Base-by-base conservation (phyloP, 2,329 filamentous ascomycete species). In the Coniochaeta hoffmannii region DNA sequence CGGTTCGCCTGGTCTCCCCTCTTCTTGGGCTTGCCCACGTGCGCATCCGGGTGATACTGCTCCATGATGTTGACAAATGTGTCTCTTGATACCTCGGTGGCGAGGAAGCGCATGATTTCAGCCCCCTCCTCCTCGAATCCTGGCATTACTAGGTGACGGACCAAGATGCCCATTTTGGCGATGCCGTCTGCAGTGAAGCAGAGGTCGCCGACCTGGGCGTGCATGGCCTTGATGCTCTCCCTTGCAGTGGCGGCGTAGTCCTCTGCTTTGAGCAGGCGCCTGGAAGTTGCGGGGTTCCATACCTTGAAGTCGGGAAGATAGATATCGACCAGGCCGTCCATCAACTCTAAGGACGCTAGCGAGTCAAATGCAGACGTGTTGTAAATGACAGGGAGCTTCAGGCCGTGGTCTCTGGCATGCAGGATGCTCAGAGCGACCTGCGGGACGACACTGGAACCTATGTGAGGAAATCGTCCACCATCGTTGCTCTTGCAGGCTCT, bases 231-330 rank as follows among this genome's bases (percentile, higher is more conserved):
- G 68, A 94, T 83, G 65, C 87, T 91, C 69, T 92, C 88, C 69
- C 79, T 83, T 0, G 90, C 89, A 0, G 83, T 82, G 10, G 79
- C 73, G 1, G 86, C 81, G 67, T 93, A 94, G 66, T 90, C 81
- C 50, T 90, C 86, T 3, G 87, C 87, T 67, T 95, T 95, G 34
- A 94, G 77, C 30, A 94, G 72, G 11, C 89, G 77, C 62, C 80
- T 86, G 19, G 87, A 87, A 1, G 87, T 86, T 22, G 69, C 73
- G 1, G 77, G 69, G 28, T 80, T 80, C 89, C 88, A 94, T 10
- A 92, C 83, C 68, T 95, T 94, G 75, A 94, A 94, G 66, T 95
- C 89, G 0, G 89, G 87, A n/a, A 95, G 75, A 66, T 94, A 95
- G 46, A 95, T 90, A 66, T 94, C 89, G 0, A 94, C 83, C 28